Evolutionary conservation across 1,284 basidiomycete species (phyloP).

Genomic region (Trametes pubescens): DNA sequence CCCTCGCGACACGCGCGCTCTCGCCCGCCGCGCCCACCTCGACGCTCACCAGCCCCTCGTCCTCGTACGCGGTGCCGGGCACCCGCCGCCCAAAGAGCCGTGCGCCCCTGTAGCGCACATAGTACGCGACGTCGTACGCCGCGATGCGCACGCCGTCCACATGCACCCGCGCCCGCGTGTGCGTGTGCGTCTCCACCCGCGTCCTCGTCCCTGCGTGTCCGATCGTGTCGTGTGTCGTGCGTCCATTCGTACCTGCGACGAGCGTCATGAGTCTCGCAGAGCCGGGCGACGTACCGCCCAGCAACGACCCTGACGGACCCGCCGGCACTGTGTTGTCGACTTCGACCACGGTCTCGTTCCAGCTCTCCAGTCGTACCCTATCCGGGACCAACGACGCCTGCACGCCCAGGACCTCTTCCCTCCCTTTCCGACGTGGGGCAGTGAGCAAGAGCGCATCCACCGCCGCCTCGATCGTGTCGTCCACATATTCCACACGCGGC

Average conservation of each 20-base stretch:
- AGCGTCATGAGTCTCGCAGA: conserved; percentile 5
- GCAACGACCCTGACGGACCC: neutral
- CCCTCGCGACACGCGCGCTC: conserved; percentile 15
- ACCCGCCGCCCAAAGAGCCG: conserved; percentile 8
- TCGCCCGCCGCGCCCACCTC: conserved; percentile 41
- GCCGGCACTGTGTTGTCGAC: conserved; percentile 36
- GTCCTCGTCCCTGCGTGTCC: conserved; percentile 11
- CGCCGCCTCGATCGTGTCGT: conserved; percentile 15
- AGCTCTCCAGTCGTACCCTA: conserved; percentile 50
- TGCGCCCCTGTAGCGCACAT: conserved; percentile 49
- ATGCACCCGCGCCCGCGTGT: conserved; percentile 45
- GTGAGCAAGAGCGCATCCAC: conserved; percentile 20
- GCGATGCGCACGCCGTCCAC: conserved; percentile 54
- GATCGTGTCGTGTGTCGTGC: neutral
- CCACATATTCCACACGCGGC: conserved; percentile 23
- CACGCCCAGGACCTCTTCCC: conserved; percentile 12
- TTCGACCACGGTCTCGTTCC: conserved; percentile 52
- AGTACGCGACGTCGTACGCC: conserved; percentile 54
- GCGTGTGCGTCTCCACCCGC: conserved; percentile 23
- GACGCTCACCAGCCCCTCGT: conserved; percentile 55
- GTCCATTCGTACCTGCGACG: conserved; percentile 6
- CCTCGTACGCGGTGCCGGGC: conserved; percentile 47
- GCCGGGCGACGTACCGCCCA: neutral
- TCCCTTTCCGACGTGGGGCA: conserved; percentile 8
- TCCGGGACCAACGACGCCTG: conserved; percentile 51